Conservation (phyloP, 331 rosid species). For the Ulmus americana region DNA sequence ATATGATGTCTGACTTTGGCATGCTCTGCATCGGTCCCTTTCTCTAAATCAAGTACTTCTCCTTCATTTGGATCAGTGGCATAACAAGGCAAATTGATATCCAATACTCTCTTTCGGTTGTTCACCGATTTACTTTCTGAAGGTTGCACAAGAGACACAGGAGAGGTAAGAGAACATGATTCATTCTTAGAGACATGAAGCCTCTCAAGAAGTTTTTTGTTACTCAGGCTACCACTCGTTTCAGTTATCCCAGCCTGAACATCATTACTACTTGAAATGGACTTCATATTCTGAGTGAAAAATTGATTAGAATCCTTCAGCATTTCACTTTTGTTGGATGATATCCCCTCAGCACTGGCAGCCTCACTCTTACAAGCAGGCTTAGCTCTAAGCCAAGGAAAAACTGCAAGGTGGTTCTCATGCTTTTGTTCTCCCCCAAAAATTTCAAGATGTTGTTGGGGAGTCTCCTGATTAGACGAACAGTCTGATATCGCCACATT, state of each 20-base stretch:
- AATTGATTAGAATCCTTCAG: constrained; percentile 31
- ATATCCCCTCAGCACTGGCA: constrained; percentile 31
- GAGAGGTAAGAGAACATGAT: constrained; percentile 40
- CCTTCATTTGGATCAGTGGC: constrained; percentile 30
- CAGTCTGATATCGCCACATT: constrained; percentile 49
- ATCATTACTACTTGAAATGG: constrained; percentile 35
- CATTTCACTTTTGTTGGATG: constrained; percentile 33
- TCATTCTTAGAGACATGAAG: constrained; percentile 43
- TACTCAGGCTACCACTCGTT: constrained; percentile 31
- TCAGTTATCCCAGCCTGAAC: constrained; percentile 39
- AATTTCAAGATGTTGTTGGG: constrained; percentile 28
- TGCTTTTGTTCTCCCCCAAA: constrained; percentile 35
- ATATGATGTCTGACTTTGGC: constrained; percentile 43
- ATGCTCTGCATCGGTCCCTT: constrained; percentile 32
- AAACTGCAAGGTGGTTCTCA: constrained; percentile 36
- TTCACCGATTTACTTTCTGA: constrained; percentile 39
- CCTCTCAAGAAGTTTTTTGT: constrained; percentile 52
- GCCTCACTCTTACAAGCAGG: constrained; percentile 37
- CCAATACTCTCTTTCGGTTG: constrained; percentile 38
- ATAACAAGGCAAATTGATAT: constrained; percentile 83
- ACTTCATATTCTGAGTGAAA: constrained; percentile 29
- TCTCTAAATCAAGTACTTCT: constrained; percentile 34
- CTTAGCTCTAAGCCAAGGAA: constrained; percentile 76
- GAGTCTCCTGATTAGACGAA: constrained; percentile 34
- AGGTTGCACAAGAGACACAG: constrained; percentile 34